Evolutionary conservation across 495 filamentous ascomycete genomes (phyloP).

Genomic region (Lasiosphaeris hirsuta): DNA sequence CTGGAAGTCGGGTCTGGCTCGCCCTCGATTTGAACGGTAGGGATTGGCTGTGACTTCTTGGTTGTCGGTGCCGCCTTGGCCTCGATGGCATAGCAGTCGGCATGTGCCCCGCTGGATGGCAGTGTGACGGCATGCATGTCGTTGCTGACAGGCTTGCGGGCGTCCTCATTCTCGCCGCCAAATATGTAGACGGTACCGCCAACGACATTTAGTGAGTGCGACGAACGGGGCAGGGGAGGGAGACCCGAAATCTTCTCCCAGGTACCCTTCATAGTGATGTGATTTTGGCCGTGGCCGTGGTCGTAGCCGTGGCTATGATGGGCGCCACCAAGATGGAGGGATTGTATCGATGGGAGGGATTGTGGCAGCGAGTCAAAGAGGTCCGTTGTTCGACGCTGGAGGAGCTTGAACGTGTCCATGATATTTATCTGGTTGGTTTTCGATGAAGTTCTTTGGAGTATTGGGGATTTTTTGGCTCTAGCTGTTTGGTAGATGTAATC

Average conservation of each 20-base stretch:
- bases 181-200: slow-evolving; percentile 67
- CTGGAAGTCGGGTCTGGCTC: slow-evolving; percentile 26
- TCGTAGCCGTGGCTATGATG: slow-evolving; percentile 7
- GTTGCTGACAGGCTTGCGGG: slow-evolving; percentile 60
- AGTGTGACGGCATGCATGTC: slow-evolving; percentile 65
- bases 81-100: slow-evolving; percentile 56
- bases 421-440: neutral
- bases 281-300: neutral
- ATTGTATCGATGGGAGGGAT: slow-evolving; percentile 31
- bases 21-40: slow-evolving; percentile 28
- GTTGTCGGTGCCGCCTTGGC: slow-evolving; percentile 30
- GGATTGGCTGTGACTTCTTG: neutral
- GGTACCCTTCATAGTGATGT: slow-evolving; percentile 48
- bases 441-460: neutral
- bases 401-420: slow-evolving; percentile 44
- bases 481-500: no score
- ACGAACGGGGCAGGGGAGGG: slow-evolving; percentile 59
- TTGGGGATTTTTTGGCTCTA: no score
- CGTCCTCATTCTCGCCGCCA: slow-evolving; percentile 52
- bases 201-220: slow-evolving; percentile 66
- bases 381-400: slow-evolving; percentile 46
- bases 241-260: slow-evolving; percentile 53
- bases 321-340: slow-evolving; percentile 19
- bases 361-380: slow-evolving; percentile 40
- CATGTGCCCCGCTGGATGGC: slow-evolving; percentile 47